Evolutionary conservation across 2,329 filamentous ascomycete species (phyloP).

Genomic region (Tolypocladium cylindrosporum): DNA sequence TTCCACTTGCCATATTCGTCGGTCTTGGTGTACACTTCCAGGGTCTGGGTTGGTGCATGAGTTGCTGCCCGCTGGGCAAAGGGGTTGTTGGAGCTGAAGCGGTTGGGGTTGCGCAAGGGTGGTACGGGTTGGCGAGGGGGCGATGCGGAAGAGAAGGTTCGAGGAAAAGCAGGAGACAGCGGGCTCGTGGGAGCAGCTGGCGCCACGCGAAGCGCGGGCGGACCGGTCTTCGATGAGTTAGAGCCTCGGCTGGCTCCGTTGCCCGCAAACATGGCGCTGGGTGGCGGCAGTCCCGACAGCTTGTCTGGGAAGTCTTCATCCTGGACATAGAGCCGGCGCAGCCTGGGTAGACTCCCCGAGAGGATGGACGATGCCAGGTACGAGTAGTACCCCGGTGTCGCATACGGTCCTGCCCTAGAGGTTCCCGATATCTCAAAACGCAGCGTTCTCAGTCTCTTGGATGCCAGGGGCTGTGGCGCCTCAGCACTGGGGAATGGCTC

Average conservation of each 20-base stretch:
- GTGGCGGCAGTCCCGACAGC: conserved; percentile 62
- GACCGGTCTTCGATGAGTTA: conserved; percentile 12
- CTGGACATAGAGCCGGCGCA: conserved; percentile 74
- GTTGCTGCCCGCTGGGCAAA: conserved; percentile 31
- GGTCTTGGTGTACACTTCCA: conserved; percentile 51
- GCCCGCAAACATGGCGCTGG: conserved; percentile 28
- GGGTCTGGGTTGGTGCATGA: conserved; percentile 36
- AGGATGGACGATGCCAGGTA: conserved; percentile 81
- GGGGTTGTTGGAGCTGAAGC: conserved; percentile 53
- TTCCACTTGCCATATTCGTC: conserved; percentile 50
- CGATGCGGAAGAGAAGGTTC: conserved; percentile 3
- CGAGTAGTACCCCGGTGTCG: conserved; percentile 61
- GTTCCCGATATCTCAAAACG: conserved; percentile 73
- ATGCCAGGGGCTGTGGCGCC: conserved; percentile 51
- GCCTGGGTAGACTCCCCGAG: conserved; percentile 60
- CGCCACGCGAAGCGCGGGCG: conserved; percentile 6
- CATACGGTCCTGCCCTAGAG: conserved; percentile 46
- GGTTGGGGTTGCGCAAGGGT: conserved; percentile 16
- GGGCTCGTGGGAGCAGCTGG: conserved; percentile 10
- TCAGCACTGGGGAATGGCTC: conserved; percentile 38
- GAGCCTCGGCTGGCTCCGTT: conserved; percentile 22
- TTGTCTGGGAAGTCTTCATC: conserved; percentile 76
- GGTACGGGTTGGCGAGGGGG: conserved; percentile 16
- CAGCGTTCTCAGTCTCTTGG: conserved; percentile 58
- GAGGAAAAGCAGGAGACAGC: conserved; percentile 8